Percentiles rank a stretch among this genome's conserved stretches.
Conservation (phyloP, 2,329 filamentous ascomycete species). For the Cyphellophora europaea region DNA sequence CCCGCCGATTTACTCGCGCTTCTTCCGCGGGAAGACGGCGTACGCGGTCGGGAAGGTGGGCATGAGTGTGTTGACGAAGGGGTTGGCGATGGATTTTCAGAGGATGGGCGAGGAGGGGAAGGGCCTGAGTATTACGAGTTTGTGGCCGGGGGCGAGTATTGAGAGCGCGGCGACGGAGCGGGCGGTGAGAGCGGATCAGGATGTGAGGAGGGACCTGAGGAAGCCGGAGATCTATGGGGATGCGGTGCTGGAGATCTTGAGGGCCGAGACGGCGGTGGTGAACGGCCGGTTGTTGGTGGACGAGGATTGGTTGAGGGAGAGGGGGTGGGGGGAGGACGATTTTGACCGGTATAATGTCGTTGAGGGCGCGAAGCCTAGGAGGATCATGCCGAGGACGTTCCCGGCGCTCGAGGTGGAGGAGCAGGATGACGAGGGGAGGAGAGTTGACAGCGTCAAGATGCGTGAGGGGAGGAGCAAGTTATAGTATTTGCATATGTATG, state of each 20-base stretch:
- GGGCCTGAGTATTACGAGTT: slow-evolving; percentile 67
- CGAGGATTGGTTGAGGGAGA: slow-evolving; percentile 66
- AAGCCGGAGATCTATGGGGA: slow-evolving; percentile 69
- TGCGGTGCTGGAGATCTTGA: slow-evolving; percentile 64
- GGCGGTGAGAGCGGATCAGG: slow-evolving; percentile 34
- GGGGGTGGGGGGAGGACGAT: slow-evolving; percentile 52
- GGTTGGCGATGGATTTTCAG: slow-evolving; percentile 71
- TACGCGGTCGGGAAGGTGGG: slow-evolving; percentile 63
- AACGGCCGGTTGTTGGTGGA: slow-evolving; percentile 68
- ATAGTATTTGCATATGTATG: slow-evolving; percentile 32
- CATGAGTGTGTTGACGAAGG: slow-evolving; percentile 75
- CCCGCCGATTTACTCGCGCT: slow-evolving; percentile 76
- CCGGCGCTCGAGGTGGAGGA: slow-evolving; percentile 65
- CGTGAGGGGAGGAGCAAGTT: slow-evolving; percentile 8
- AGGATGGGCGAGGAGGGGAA: slow-evolving; percentile 47
- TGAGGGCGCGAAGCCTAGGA: slow-evolving; percentile 51
- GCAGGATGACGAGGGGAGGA: slow-evolving; percentile 68
- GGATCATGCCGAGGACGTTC: slow-evolving; percentile 67
- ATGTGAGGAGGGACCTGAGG: slow-evolving; percentile 50
- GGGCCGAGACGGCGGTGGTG: slow-evolving; percentile 48
- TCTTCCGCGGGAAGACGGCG: slow-evolving; percentile 76
- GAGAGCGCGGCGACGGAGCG: slow-evolving; percentile 62
- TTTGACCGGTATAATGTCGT: slow-evolving; percentile 67
- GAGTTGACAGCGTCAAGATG: slow-evolving; percentile 54
- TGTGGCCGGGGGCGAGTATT: slow-evolving; percentile 72